Base-by-base conservation (phyloP, 1,139 yeast species). In the Lodderomyces parapsilosis region DNA sequence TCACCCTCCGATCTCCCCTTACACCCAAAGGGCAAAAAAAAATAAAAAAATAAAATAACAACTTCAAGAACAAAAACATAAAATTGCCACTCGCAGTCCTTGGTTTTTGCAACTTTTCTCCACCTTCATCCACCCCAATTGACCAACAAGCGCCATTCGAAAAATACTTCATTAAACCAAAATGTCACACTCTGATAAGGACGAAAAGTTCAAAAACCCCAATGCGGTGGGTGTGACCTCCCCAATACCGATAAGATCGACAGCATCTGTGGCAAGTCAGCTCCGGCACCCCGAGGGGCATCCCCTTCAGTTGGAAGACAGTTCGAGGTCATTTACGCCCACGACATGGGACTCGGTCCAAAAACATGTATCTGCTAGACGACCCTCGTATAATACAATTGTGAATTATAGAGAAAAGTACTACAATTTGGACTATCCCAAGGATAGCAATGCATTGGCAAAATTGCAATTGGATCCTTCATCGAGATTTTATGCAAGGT, bases 381-480 rank as follows among this genome's bases (percentile, higher is more conserved):
- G 72, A 43, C 72, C 71, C 1, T 67, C 73, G 7, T 71, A 69
- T 44, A 60, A 60, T 30, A 59, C 63, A 31, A 62, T 71, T 41
- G 71, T 67, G 42, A 45, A 56, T 9, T 52, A 54, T 14, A 63
- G 86, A 44, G 73, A 80, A 45, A 52, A 62, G 23, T 66, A 65
- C 49, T 86, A 83, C 55, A 68, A 73, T 39, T 61, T 86, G 44
- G 86, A 86, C 53, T 81, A 76, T 46, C 84, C 86, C 1, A 71
- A 67, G 3, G 73, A 76, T 49, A 63, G 59, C n/a, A 65, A 65
- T 0, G 72, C 69, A 39, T 70, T 78, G 39, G 49, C 56, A 15
- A 57, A 55, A 32, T 56, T 64, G 6, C 76, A 75, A 33, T 58
- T 69, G 47, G 81, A 84, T 53, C 74, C 78, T 4, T 53, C 55